Base-by-base conservation (phyloP, 2,329 filamentous ascomycete species). In the Cryphonectria nitschkei region DNA sequence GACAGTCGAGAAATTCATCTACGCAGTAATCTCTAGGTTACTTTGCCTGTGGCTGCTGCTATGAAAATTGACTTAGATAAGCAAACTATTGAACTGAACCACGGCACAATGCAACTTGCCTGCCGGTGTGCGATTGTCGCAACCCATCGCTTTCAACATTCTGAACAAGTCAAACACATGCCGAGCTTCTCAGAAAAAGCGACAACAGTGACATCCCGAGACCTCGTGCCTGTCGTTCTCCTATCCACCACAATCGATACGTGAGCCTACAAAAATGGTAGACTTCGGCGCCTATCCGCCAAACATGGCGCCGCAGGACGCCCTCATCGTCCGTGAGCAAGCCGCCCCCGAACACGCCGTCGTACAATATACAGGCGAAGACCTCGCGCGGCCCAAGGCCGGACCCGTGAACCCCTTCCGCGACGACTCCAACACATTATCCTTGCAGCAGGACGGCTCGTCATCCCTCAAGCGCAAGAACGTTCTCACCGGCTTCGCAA, bases 401-500 rank as follows among this genome's bases (percentile, higher is more conserved):
- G 93, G 93, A 0, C 93, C 93, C 50, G 82, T 86, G 34, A 95
- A 95, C 77, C 93, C 93, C 0, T 95, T 93, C 81, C 90, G 89
- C 78, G 85, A 90, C 74, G 86, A 89, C 39, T 81, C 85, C 26
- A 79, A 81, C 6, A 19, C 78, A 34, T 14, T 69, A 67, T 29
- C 87, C 83, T 65, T 39, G 81, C 82, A 1, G 14, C 37, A 64
- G 34, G 61, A 41, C 58, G 11, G 32, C 34, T 29, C 41, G 16
- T 26, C 67, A 13, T 52, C 66, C 19, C 63, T 70, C 43, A 79
- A 90, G 71, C 95, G 95, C 81, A 89, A 93, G 72, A 95, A 94
- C 73, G 86, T 95, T 1, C 86, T 93, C 14, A 98, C 96, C 0
- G 96, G 96, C 14, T 92, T 89, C 76, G 96, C 96, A 1, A 88